These are phyloP conservation scores for Chlorociboria aeruginascens DNA, from an alignment of 495 filamentous ascomycete species.

Conservation along the genomic window DNA sequence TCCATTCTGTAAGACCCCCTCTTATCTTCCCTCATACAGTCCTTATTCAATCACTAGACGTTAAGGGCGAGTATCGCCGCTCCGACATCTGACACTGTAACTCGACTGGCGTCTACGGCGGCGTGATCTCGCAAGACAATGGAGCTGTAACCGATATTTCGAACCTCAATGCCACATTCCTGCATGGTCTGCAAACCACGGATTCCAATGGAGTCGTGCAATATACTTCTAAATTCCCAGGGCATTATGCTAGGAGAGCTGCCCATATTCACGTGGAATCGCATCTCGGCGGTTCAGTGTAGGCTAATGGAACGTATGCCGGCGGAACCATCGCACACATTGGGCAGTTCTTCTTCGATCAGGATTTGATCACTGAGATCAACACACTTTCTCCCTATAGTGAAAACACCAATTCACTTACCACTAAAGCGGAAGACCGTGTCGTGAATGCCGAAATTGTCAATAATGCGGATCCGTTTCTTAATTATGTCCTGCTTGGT, in stretches of 20 bases:
- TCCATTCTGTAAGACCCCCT: slow-evolving; percentile 35
- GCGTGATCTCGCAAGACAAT: slow-evolving; percentile 18
- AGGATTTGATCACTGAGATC: slow-evolving; percentile 33
- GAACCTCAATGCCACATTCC: slow-evolving; percentile 33
- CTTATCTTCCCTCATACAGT: slow-evolving; percentile 3
- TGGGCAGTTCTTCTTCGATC: slow-evolving; percentile 51
- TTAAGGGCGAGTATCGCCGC: slow-evolving; percentile 42
- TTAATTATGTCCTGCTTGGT: slow-evolving; percentile 42
- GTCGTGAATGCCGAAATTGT: slow-evolving; percentile 35
- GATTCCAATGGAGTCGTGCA: slow-evolving; percentile 39
- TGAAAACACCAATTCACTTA: slow-evolving; percentile 36
- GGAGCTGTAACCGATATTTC: slow-evolving; percentile 29
- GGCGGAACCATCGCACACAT: slow-evolving; percentile 39
- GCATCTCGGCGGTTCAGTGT: slow-evolving; percentile 29
- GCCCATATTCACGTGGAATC: slow-evolving; percentile 39
- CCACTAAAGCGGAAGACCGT: slow-evolving; percentile 38
- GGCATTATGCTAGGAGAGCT: slow-evolving; percentile 45
- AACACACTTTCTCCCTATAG: slow-evolving; percentile 38
- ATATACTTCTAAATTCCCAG: slow-evolving; percentile 44
- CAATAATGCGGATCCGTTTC: slow-evolving; percentile 38
- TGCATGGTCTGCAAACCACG: slow-evolving; percentile 38
- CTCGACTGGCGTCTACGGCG: slow-evolving; percentile 41
- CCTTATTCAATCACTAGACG: slow-evolving; percentile 15
- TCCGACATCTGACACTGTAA: slow-evolving; percentile 44
- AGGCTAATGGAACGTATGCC: slow-evolving; percentile 35